Percentiles rank a stretch among this genome's conserved stretches.
Conservation (phyloP, 2,329 filamentous ascomycete genomes). For the Hypoxylon sp. region DNA sequence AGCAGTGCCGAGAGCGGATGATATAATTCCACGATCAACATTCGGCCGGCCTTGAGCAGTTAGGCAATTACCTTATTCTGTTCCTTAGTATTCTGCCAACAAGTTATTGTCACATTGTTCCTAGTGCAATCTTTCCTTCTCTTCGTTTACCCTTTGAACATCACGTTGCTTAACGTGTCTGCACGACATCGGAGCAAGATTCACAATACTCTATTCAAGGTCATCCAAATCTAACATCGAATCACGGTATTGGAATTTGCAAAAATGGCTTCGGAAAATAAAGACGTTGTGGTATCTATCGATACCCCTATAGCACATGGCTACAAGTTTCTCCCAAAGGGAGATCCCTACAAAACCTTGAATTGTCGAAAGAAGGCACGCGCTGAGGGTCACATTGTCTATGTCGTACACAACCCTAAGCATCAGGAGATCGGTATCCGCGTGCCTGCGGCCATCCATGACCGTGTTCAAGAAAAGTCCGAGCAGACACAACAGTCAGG, state of each 20-base stretch:
- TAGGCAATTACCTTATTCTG: not conserved
- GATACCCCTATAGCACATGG: conserved; percentile 56
- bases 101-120: not conserved
- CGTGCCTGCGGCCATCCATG: conserved; percentile 56
- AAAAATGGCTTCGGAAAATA: conserved; percentile 9
- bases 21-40: not conserved
- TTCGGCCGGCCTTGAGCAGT: not conserved
- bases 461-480: conserved; percentile 47
- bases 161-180: not conserved
- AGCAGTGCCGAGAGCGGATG: not conserved
- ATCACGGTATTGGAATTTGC: not conserved
- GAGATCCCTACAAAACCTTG: conserved; percentile 60
- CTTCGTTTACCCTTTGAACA: not conserved
- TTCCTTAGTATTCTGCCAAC: not conserved
- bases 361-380: conserved; percentile 59
- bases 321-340: conserved; percentile 61
- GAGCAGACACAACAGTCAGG: conserved; percentile 53
- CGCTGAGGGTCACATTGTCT: conserved; percentile 55
- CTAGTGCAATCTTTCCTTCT: not conserved
- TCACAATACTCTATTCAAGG: not conserved
- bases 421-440: conserved; percentile 56
- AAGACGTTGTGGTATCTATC: conserved; percentile 48
- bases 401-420: conserved; percentile 54
- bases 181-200: not conserved
- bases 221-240: not conserved